These are phyloP conservation scores for Ceraceosorus guamensis DNA, from an alignment of 1,284 basidiomycete genomes.

Conservation along the genomic window DNA sequence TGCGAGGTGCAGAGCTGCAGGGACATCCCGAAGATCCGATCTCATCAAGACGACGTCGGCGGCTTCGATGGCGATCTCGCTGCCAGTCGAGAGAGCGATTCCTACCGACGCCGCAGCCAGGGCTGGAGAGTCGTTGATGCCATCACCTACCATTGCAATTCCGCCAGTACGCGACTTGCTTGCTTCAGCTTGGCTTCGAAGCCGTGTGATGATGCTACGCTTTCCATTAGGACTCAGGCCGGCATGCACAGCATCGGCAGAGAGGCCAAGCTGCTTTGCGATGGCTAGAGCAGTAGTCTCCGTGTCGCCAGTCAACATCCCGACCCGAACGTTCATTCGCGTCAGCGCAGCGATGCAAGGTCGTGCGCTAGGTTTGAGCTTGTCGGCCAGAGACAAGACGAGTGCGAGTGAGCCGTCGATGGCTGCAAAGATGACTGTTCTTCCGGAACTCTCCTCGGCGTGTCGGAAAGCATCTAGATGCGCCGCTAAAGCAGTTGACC, in stretches of 20 bases:
- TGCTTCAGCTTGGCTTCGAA: conserved; percentile 47
- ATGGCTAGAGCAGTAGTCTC: conserved; percentile 35
- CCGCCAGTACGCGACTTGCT: conserved; percentile 66
- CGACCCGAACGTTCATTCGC: conserved; percentile 37
- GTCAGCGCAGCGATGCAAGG: conserved; percentile 26
- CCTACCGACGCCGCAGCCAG: conserved; percentile 90
- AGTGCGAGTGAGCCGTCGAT: conserved; percentile 29
- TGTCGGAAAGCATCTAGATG: conserved; percentile 12
- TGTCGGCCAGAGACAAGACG: conserved; percentile 37
- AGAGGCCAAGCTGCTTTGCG: conserved; percentile 32
- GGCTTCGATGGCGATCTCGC: conserved; percentile 93
- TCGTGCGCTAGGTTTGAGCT: conserved; percentile 39
- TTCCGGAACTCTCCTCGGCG: conserved; percentile 26
- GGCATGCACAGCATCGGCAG: conserved; percentile 32
- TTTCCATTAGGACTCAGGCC: conserved; percentile 45
- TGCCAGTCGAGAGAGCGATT: conserved; percentile 89
- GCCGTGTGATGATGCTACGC: conserved; percentile 47
- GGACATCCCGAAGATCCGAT: conserved; percentile 88
- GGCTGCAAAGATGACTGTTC: conserved; percentile 37
- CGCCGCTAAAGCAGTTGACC: conserved; percentile 5
- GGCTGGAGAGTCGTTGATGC: conserved; percentile 97
- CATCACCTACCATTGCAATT: conserved; percentile 77
- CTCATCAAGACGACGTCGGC: conserved; percentile 97
- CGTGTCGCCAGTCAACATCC: conserved; percentile 44
- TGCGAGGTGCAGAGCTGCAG: conserved; percentile 86